Conservation (phyloP, 2,329 filamentous ascomycete genomes). For the Fusarium subtropicale region DNA sequence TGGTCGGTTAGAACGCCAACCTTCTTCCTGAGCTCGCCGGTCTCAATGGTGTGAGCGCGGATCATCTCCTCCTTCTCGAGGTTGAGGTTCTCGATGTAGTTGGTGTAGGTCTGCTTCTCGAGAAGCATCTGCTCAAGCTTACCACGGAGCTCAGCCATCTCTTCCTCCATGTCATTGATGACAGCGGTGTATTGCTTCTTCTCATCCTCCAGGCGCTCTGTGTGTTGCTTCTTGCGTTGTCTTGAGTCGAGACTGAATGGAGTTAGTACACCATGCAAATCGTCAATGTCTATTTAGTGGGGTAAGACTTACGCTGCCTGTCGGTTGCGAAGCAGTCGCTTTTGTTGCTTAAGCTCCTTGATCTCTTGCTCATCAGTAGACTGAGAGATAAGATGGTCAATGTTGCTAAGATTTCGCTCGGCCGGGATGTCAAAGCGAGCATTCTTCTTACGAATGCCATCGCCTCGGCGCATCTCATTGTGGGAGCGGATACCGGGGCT, state of each 20-base stretch:
- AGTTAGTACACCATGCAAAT: slow-evolving; percentile 22
- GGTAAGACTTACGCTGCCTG: slow-evolving; percentile 84
- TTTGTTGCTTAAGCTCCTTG: slow-evolving; percentile 98
- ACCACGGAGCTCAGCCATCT: slow-evolving; percentile 74
- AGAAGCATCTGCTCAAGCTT: slow-evolving; percentile 77
- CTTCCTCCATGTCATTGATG: slow-evolving; percentile 83
- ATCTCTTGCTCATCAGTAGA: slow-evolving; percentile 92
- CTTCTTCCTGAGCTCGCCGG: slow-evolving; percentile 91
- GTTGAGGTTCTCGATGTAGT: slow-evolving; percentile 80
- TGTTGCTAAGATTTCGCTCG: slow-evolving; percentile 92
- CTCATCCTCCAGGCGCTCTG: slow-evolving; percentile 94
- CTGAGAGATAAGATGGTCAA: slow-evolving; percentile 90
- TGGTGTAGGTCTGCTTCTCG: slow-evolving; percentile 79
- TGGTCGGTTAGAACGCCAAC: slow-evolving; percentile 83
- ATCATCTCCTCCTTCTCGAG: slow-evolving; percentile 94
- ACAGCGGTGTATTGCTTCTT: slow-evolving; percentile 89
- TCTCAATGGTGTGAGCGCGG: slow-evolving; percentile 87
- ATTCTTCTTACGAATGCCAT: slow-evolving; percentile 98
- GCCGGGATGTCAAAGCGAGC: slow-evolving; percentile 96
- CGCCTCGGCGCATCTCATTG: slow-evolving; percentile 81
- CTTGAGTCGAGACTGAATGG: slow-evolving; percentile 84
- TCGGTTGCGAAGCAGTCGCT: slow-evolving; percentile 91
- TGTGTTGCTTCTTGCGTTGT: slow-evolving; percentile 98
- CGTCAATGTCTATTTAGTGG: slow-evolving; percentile 17
- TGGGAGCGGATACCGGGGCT: slow-evolving; percentile 78